These are phyloP conservation scores for Letharia columbiana DNA, from an alignment of 495 filamentous ascomycete species.

Conservation along the genomic window DNA sequence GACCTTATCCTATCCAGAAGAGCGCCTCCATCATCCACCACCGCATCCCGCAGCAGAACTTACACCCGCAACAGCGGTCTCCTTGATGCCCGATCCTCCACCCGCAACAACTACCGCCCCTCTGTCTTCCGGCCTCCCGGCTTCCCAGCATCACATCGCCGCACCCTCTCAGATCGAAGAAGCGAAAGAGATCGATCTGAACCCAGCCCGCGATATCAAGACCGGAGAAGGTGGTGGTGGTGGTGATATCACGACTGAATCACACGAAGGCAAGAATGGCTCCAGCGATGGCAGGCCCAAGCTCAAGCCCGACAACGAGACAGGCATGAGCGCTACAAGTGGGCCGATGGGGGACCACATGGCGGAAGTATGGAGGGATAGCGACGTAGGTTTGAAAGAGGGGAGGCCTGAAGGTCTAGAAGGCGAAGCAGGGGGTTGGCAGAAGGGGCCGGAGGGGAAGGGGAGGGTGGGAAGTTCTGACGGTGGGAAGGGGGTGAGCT, in stretches of 20 bases:
- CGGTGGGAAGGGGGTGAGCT: background rate
- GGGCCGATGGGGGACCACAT: slow-evolving; percentile 24
- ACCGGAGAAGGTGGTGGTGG: background rate
- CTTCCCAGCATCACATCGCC: slow-evolving; percentile 2
- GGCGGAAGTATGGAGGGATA: slow-evolving; percentile 17
- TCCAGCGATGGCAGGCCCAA: background rate
- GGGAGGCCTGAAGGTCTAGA: background rate
- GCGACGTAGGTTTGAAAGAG: background rate
- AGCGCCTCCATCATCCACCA: background rate
- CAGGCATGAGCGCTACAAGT: slow-evolving; percentile 25
- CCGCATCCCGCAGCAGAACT: background rate
- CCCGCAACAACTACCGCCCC: slow-evolving; percentile 2
- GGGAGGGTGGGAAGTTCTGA: background rate
- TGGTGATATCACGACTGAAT: background rate
- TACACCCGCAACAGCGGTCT: background rate
- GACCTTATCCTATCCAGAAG: background rate
- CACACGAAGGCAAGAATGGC: background rate
- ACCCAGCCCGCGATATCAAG: background rate
- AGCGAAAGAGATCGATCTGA: slow-evolving; percentile 9
- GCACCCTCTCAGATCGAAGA: slow-evolving; percentile 7
- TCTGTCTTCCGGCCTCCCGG: background rate
- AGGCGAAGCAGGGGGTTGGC: background rate
- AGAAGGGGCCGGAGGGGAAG: background rate
- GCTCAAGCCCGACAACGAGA: background rate
- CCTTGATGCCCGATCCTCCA: background rate